phyloP scores from a whole-genome alignment of 495 filamentous ascomycete species.

The Astrocystis sublimbata region DNA sequence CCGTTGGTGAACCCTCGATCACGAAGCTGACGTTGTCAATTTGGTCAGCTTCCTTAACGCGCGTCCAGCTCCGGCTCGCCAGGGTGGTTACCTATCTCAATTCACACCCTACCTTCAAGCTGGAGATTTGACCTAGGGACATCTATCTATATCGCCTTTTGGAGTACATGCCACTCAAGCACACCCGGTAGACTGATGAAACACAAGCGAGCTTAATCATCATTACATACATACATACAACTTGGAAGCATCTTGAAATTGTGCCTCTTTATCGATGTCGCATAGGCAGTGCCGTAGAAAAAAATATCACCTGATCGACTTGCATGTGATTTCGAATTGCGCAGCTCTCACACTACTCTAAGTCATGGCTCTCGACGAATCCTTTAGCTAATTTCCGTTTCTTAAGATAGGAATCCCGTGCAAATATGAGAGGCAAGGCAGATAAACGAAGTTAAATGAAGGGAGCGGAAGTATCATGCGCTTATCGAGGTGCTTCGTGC shows the following conservation, averaged over 20 bases:
- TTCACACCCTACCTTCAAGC: background rate
- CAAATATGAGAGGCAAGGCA: background rate
- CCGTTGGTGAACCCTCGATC: background rate
- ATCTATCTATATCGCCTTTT: background rate
- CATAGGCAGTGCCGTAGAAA: no score
- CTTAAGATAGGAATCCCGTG: background rate
- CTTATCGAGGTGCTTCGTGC: constrained; percentile 16
- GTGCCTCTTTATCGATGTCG: background rate
- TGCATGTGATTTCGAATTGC: background rate
- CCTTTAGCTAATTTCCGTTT: constrained; percentile 16
- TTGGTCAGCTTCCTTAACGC: background rate
- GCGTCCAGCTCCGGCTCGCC: background rate
- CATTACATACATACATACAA: background rate
- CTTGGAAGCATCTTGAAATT: background rate
- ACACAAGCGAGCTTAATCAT: background rate
- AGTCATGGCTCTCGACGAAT: constrained; percentile 15
- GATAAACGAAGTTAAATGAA: background rate
- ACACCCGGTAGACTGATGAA: background rate
- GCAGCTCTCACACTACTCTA: background rate
- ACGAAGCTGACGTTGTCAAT: background rate
- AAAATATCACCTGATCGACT: background rate
- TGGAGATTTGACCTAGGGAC: background rate
- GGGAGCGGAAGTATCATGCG: background rate
- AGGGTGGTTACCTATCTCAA: no score
- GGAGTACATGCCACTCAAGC: background rate